A percentile compares a stretch with the other conserved stretches of the same genome.
These are phyloP conservation scores for Exophiala calicioides DNA, from an alignment of 2,329 filamentous ascomycete genomes.

Conservation along the genomic window DNA sequence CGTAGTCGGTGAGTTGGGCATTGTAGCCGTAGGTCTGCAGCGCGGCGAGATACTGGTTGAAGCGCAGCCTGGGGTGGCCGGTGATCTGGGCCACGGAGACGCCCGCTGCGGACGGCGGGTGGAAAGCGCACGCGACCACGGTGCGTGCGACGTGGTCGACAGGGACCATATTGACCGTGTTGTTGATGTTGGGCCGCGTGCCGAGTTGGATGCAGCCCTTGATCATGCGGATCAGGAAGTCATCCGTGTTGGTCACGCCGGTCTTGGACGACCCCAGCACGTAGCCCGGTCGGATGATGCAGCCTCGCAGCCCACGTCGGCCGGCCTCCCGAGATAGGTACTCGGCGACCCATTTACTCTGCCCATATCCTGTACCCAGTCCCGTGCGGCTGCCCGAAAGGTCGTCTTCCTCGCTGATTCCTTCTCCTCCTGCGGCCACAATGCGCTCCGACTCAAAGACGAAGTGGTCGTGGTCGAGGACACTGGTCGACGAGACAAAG, in stretches of 20 bases:
- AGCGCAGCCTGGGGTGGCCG: constrained; percentile 72
- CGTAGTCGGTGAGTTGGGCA: constrained; percentile 66
- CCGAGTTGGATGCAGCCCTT: constrained; percentile 85
- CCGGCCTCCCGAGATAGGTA: constrained; percentile 77
- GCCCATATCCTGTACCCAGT: constrained; percentile 84
- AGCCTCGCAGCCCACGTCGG: constrained; percentile 70
- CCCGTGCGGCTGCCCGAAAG: constrained; percentile 73
- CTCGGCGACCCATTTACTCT: constrained; percentile 81
- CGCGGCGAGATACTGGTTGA: constrained; percentile 73
- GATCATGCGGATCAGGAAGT: constrained; percentile 82
- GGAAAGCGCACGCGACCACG: constrained; percentile 71
- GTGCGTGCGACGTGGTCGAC: constrained; percentile 81
- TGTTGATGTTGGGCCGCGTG: constrained; percentile 72
- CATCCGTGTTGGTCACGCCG: constrained; percentile 78
- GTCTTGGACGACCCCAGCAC: constrained; percentile 71
- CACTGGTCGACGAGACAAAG: constrained; percentile 80
- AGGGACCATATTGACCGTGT: constrained; percentile 87
- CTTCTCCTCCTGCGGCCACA: constrained; percentile 60
- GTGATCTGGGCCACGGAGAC: constrained; percentile 75
- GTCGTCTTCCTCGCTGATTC: constrained; percentile 74
- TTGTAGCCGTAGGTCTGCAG: constrained; percentile 73
- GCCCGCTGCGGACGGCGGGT: constrained; percentile 51
- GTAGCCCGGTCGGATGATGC: constrained; percentile 81
- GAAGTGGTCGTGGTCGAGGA: constrained; percentile 80
- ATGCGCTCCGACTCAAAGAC: constrained; percentile 69